A percentile compares a stretch with the other conserved stretches of the same genome.
These are phyloP conservation scores for Westerdykella sp. DNA, from an alignment of 2,329 filamentous ascomycete genomes.

Conservation along the genomic window DNA sequence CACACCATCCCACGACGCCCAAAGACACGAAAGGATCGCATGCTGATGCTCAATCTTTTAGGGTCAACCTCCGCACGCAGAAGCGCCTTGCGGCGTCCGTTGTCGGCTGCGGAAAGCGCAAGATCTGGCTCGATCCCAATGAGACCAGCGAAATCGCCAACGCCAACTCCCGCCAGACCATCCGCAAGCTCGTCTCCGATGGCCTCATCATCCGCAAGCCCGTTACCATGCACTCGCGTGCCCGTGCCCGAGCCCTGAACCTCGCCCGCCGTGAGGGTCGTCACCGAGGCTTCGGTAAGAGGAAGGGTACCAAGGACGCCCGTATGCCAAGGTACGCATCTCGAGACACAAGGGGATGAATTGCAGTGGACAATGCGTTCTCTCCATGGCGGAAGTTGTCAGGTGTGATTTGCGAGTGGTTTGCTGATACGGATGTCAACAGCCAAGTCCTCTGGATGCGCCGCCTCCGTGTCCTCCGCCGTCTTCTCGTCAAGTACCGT, in stretches of 20 bases:
- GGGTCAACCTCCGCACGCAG: conserved; percentile 99
- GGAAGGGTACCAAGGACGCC: conserved; percentile 99
- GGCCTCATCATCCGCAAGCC: conserved; percentile 99
- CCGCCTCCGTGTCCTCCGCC: conserved; percentile 97
- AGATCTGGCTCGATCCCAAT: conserved; percentile 99
- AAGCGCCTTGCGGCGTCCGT: conserved; percentile 99
- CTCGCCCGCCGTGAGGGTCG: conserved; percentile 90
- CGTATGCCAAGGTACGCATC: conserved; percentile 89
- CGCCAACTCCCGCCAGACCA: conserved; percentile 99
- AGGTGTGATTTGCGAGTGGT: conserved; percentile 9
- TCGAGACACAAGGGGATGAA: conserved; percentile 5
- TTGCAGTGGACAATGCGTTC: not conserved
- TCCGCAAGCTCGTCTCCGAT: conserved; percentile 99
- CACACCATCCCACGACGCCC: conserved; percentile 12
- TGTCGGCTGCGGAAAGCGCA: conserved; percentile 98
- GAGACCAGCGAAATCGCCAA: conserved; percentile 99
- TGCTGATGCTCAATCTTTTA: conserved; percentile 43
- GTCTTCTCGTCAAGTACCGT: conserved; percentile 99
- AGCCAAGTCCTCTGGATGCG: conserved; percentile 99
- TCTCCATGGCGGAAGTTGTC: not conserved
- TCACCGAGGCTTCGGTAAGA: conserved; percentile 99
- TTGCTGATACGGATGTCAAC: conserved; percentile 36
- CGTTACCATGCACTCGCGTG: conserved; percentile 98
- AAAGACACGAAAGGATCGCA: conserved; percentile 8
- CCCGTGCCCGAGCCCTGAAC: conserved; percentile 90